These are phyloP conservation scores for Xylaria scruposa DNA, from an alignment of 495 filamentous ascomycete genomes.

Conservation along the genomic window DNA sequence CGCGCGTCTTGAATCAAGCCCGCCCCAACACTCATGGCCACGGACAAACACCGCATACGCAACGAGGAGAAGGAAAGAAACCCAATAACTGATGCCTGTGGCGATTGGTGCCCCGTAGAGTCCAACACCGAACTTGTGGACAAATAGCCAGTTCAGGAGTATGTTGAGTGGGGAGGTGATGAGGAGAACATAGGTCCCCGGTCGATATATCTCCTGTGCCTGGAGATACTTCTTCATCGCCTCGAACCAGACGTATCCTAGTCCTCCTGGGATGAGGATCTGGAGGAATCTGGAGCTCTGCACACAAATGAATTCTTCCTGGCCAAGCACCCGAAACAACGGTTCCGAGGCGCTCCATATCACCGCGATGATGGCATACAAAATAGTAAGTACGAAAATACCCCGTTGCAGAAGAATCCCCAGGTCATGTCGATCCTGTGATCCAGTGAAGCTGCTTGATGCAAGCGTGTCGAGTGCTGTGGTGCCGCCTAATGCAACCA, in stretches of 20 bases:
- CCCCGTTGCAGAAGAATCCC: constrained; percentile 83
- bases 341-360: constrained; percentile 81
- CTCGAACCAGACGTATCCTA: constrained; percentile 94
- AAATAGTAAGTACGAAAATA: constrained; percentile 72
- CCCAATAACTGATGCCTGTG: constrained; percentile 87
- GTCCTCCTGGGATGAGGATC: constrained; percentile 80
- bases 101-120: constrained; percentile 84
- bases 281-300: constrained; percentile 78
- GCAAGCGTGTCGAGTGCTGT: constrained; percentile 90
- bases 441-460: constrained; percentile 86
- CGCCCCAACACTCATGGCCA: constrained; percentile 85
- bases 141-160: constrained; percentile 78
- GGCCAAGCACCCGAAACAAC: constrained; percentile 77
- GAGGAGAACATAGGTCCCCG: constrained; percentile 85
- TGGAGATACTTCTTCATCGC: constrained; percentile 91
- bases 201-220: constrained; percentile 88
- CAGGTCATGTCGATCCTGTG: constrained; percentile 79
- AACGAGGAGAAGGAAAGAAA: constrained; percentile 78
- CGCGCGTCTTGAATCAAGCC: constrained; percentile 68
- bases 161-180: constrained; percentile 84
- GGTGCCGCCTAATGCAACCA: constrained; percentile 90
- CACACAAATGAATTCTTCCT: constrained; percentile 77
- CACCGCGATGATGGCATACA: constrained; percentile 78
- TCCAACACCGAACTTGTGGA: constrained; percentile 72
- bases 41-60: constrained; percentile 75